These are phyloP conservation scores for Saccharomyces mikatae DNA, from an alignment of 805 yeast genomes.

Conservation along the genomic window DNA sequence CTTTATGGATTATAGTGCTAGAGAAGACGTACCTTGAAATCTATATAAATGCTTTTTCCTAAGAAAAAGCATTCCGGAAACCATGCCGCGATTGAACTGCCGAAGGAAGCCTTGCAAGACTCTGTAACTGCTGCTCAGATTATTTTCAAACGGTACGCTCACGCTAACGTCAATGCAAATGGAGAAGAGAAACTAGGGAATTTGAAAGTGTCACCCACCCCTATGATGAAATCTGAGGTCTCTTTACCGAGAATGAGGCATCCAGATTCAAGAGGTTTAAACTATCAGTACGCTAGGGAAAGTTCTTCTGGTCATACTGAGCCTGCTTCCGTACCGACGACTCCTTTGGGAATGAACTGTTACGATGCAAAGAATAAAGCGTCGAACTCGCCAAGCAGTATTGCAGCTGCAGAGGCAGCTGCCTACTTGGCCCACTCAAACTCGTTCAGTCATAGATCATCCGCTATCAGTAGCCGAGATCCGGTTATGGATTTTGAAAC, in stretches of 20 bases:
- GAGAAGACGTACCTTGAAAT: neutral
- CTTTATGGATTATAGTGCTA: neutral
- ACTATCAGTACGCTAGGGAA: neutral
- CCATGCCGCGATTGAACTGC: conserved; percentile 1
- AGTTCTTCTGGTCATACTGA: neutral
- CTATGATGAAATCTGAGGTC: neutral
- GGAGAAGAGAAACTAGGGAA: neutral
- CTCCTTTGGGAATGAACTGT: neutral
- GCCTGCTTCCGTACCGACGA: neutral
- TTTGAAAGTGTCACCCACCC: neutral
- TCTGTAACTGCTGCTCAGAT: conserved; percentile 28
- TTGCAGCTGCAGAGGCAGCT: neutral
- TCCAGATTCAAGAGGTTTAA: neutral
- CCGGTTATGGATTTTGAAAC: neutral
- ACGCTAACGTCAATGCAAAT: conserved; percentile 2
- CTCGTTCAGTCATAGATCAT: neutral
- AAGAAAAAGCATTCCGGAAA: neutral
- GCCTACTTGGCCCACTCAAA: neutral
- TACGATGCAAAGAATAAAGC: neutral
- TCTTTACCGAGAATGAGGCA: neutral
- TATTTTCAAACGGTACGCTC: conserved; percentile 22
- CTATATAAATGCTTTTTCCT: neutral
- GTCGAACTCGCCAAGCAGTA: neutral
- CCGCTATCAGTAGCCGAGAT: neutral
- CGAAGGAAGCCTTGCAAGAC: conserved; percentile 17